Base-by-base conservation (phyloP, 345 rosid genomes). In the Eucalyptus caleyi region DNA sequence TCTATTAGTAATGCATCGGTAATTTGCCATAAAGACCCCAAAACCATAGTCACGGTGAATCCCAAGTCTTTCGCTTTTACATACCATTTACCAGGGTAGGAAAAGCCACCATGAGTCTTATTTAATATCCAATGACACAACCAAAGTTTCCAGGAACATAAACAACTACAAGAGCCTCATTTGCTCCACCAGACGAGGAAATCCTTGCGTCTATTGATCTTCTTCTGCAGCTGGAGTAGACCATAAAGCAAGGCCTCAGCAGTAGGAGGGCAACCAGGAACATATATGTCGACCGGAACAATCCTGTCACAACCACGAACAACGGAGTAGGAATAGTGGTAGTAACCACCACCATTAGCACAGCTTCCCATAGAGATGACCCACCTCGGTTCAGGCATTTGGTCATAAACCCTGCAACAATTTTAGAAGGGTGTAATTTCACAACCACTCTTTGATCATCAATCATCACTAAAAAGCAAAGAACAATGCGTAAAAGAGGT, bases 351-450 rank as follows among this genome's bases (percentile, higher is more conserved):
- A 87, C 99, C 99, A 89, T 97, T 98, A 40, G 99, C 99, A 89
- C 99, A 97, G 87, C 99, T 98, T 85, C 99, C 99, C 99, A 97
- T 98, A 14, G 99, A 97, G 86, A 98, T 96, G 65, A 98, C 99
- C 99, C 99, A 97, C 92, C 98, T 96, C 13, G 99, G 99, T 92
- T 98, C 99, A 2, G 99, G 99, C 99, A 98, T 98, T 90, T 98
- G 99, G 90, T 96, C 99, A 89, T 98, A 98, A 51, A 98, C 99
- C 97, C 99, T 97, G 97, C 82, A 83, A 92, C 89, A 34, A 91
- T 40, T 40, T 77, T 77, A 19, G 27, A 23, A 37, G 47, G 85
- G 85, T 40, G 85, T 77, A 40, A 21, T 21, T 40, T 77, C 44
- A 40, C 85, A 40, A 77, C 24, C 47, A 77, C 44, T 77, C 27